Conservation (phyloP, 106 monocot species). For the Dendrobium catenatum region DNA sequence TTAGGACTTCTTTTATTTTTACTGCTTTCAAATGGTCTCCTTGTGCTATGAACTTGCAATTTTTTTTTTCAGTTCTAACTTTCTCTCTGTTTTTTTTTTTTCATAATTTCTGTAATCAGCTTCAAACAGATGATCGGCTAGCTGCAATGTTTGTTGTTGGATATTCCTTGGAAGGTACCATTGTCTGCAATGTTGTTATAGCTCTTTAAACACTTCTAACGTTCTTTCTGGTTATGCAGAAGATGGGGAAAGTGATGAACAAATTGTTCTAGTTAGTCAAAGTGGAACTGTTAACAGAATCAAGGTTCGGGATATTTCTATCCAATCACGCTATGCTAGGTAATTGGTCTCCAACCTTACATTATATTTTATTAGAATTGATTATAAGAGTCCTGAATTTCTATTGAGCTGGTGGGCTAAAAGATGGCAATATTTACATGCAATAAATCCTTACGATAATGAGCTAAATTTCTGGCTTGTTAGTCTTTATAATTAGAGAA, state of each 20-base stretch:
- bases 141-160: conserved; percentile 94
- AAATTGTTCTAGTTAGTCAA: conserved; percentile 90
- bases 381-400: no score
- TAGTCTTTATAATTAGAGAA: no score
- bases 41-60: background rate
- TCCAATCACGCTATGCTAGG: conserved; percentile 70
- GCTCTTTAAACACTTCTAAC: background rate
- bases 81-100: background rate
- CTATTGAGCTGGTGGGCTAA: no score
- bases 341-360: conserved; percentile 11
- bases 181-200: background rate
- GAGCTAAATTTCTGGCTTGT: no score
- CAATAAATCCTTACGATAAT: no score
- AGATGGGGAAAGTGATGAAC: conserved; percentile 90
- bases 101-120: conserved; percentile 28
- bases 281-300: conserved; percentile 95
- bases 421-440: no score
- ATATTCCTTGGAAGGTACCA: conserved; percentile 69
- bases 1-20: no score
- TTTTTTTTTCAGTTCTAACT: background rate
- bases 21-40: no score
- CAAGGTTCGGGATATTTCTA: conserved; percentile 91
- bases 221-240: conserved; percentile 27
- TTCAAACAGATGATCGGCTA: conserved; percentile 59
- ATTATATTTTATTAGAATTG: background rate